A percentile compares a stretch with the other conserved stretches of the same genome.
These are phyloP conservation scores for Colletotrichum sojae DNA, from an alignment of 2,329 filamentous ascomycete species.

Conservation along the genomic window DNA sequence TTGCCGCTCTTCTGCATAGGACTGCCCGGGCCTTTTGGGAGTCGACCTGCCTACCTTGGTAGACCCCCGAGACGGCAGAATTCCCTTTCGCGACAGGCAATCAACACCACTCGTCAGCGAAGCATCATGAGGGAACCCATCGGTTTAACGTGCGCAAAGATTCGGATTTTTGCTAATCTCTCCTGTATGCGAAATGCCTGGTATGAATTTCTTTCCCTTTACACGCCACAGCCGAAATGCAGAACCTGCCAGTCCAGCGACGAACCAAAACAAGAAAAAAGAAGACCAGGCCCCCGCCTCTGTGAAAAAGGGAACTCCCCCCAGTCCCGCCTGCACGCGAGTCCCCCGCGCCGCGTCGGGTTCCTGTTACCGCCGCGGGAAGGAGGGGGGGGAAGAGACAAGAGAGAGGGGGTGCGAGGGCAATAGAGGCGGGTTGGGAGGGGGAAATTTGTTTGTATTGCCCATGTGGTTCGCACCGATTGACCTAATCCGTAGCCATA, in stretches of 20 bases:
- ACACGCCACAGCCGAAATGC: conserved; percentile 69
- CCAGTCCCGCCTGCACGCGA: too few relatives aligned
- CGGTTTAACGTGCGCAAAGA: conserved; percentile 42
- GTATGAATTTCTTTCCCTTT: conserved; percentile 63
- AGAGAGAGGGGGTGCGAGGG: too few relatives aligned
- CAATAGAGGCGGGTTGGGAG: conserved; percentile 7
- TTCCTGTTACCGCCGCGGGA: too few relatives aligned
- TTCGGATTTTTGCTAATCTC: conserved; percentile 49
- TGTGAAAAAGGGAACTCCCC: too few relatives aligned
- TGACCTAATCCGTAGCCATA: conserved; percentile 43
- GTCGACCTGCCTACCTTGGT: too few relatives aligned
- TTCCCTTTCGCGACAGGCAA: too few relatives aligned
- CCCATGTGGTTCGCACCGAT: conserved; percentile 40
- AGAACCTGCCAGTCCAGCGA: conserved; percentile 63
- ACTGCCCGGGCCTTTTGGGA: too few relatives aligned
- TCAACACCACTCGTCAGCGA: too few relatives aligned
- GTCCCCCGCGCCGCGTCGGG: too few relatives aligned
- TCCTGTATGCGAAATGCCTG: conserved; percentile 65
- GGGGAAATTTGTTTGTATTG: conserved; percentile 22
- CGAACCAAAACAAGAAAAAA: conserved; percentile 44
- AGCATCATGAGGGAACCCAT: neutral
- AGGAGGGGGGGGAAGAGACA: too few relatives aligned
- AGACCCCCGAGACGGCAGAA: too few relatives aligned
- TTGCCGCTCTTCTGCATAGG: too few relatives aligned
- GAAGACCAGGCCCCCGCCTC: conserved; percentile 41